Conservation (phyloP, 169 alveolate species). For the Plasmodium gonderi region DNA sequence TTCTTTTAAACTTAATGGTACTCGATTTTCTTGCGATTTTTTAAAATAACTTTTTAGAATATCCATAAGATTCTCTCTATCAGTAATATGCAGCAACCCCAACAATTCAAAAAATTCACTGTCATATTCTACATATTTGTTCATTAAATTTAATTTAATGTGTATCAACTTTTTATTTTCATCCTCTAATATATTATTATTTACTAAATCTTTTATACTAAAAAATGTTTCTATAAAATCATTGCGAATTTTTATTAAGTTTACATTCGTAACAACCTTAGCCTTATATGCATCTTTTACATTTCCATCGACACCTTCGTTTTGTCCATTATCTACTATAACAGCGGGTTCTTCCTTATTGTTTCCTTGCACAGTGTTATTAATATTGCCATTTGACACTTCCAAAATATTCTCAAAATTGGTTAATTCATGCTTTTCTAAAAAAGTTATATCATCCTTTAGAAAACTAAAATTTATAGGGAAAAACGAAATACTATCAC, state of each 20-base stretch:
- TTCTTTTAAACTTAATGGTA: neutral
- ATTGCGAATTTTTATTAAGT: conserved; percentile 15
- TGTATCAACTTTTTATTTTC: neutral
- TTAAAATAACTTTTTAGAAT: conserved; percentile 46
- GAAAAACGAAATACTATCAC: conserved; percentile 2
- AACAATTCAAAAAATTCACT: conserved; percentile 55
- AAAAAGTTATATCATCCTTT: conserved; percentile 12
- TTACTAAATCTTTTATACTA: conserved; percentile 3
- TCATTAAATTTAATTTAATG: conserved; percentile 10
- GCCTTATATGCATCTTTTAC: neutral
- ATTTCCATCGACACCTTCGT: neutral
- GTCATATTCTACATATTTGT: conserved; percentile 22
- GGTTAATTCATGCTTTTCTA: neutral
- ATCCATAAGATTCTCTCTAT: conserved; percentile 40
- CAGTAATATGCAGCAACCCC: conserved; percentile 23
- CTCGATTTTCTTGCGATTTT: neutral
- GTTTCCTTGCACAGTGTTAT: neutral
- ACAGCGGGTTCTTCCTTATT: neutral
- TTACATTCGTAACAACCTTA: neutral
- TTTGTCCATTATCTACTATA: neutral
- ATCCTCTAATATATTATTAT: neutral
- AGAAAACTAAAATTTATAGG: conserved; percentile 42
- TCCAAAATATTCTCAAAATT: neutral
- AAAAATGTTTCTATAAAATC: conserved; percentile 64
- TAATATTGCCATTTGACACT: neutral